Base-by-base conservation (phyloP, 2,329 filamentous ascomycete genomes). In the Hansfordia pulvinata region DNA sequence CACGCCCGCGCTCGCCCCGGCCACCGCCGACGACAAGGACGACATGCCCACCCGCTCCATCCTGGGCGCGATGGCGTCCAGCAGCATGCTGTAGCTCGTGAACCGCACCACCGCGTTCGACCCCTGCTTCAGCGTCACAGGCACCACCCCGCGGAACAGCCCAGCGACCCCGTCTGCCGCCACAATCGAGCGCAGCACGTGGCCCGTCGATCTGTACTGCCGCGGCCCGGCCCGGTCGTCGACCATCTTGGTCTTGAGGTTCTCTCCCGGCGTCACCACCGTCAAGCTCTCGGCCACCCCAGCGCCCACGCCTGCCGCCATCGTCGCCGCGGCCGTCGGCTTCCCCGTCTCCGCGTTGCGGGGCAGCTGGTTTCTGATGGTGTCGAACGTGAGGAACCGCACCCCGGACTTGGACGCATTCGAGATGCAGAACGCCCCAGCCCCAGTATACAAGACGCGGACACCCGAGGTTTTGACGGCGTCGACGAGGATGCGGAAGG, bases 261-360 rank as follows among this genome's bases (percentile, higher is more conserved):
- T 58, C 40, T 80, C 75, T 0, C 70, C 76, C 0, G 75, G 75
- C 3, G 74, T 80, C 1, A 80, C 74, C 2, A 71, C 72, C n/a
- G 66, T 60, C 0, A 74, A 55, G 29, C 62, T 70, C 11, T 74
- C 72, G 1, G 74, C 60, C 1, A 71, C 60, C 0, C 75, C 75
- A 0, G 70, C 67, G 2, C 58, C 52, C 69, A 78, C 76, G 7
- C 75, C 75, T 5, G 72, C 72, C 0, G 69, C 40, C n/a, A 79
- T 58, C 20, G 69, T 74, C 3, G 64, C 52, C 1, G 55, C 39
- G 0, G 71, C 62, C 0, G 67, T 66, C 6, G 78, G 46, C 2
- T 56, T 62, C 0, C 70, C 71, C 2, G 64, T 65, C 6, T 69
- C 60, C n/a, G n/a, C n/a, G n/a, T n/a, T n/a, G 30, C 69, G 62